Base-by-base conservation (phyloP, 371 early-diverging fungal species). In the Zychaea mexicana region DNA sequence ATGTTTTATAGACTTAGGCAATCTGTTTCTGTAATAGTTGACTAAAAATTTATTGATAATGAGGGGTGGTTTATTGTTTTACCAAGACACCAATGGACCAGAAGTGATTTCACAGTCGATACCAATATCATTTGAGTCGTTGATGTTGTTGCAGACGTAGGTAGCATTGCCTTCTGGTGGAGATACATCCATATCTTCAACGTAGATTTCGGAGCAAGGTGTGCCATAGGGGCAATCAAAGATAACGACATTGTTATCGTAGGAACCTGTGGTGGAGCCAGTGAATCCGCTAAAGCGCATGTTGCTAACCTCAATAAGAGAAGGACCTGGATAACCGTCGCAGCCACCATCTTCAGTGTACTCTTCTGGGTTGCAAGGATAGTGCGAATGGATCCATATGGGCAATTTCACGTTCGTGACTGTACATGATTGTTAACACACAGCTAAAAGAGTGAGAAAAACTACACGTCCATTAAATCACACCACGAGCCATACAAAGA, bases 131-230 rank as follows among this genome's bases (percentile, higher is more conserved):
- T 57, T 13, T 12, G 32, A 28, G 3, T 63, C 52, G 3, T 63
- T 32, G 15, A 57, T 57, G 24, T 62, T 62, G 45, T 63, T 63
- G 64, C 64, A 63, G 4, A 63, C 64, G 24, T 56, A 63, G 4
- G 57, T 32, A 2, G 57, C 33, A 17, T 42, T 49, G 3, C 57
- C 64, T 22, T 30, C 15, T 2, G 64, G 64, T 9, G 55, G 36
- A 33, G 57, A 31, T 56, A 63, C 47, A 27, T 47, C 49, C 17
- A 63, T 24, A 24, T 63, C 32, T 42, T 47, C 17, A 10, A 46
- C 27, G 19, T 57, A 46, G 24, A 63, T 24, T 6, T 63, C 57
- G 10, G 15, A 10, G 36, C 64, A 63, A 21, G 27, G 31, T 5
- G 56, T 57, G 3, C 47, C 57, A 15, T 63, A 30, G 12, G 64